Base-by-base conservation (phyloP, 148 eudicot genomes). In the Silene uniflora region DNA sequence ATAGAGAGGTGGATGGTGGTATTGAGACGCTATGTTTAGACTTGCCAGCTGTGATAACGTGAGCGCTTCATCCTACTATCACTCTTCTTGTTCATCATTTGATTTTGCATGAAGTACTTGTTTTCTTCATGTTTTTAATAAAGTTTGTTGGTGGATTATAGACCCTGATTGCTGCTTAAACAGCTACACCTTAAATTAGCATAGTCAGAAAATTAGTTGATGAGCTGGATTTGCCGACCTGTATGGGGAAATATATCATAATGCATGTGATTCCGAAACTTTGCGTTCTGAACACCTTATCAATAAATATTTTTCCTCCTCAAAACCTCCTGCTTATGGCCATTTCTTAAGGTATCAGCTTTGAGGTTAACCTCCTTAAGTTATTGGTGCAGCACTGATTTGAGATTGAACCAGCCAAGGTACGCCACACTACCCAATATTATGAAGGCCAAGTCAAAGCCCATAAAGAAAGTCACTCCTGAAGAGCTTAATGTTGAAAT, bases 401-500 rank as follows among this genome's bases (percentile, higher is more conserved):
- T 95, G 88, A 85, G 98, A 81, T 81, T 95, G 84, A 95, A 95
- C 92, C 98, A 95, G 84, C 97, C 97, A n/a, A 89, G 98, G 73
- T 95, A 95, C 59, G 98, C 98, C 3, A 91, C 97, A 44, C 92
- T 93, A 46, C 97, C 98, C 19, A 92, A 92, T 84, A 92, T 92
- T 63, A 89, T 92, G 98, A 92, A 92, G 81, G 98, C 98, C 46
- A 92, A 92, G 78, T 90, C 96, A 10, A 90, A 92, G 85, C 84
- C 83, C 7, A 92, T 92, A 71, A 90, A 91, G 90, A 93, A 91
- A 77, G 44, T 81, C 18, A 93, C 89, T 52, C 86, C 90, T 0
- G 75, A 90, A 63, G 98, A 95, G 74, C 78, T 95, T 80, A 90
- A 89, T 39, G 98, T 95, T 42, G 76, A 89, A 62, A 67, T 92